Percentiles rank a stretch among this genome's conserved stretches.
These are phyloP conservation scores for Chaetoscypha palmicola DNA, from an alignment of 2,329 filamentous ascomycete species.

Conservation along the genomic window DNA sequence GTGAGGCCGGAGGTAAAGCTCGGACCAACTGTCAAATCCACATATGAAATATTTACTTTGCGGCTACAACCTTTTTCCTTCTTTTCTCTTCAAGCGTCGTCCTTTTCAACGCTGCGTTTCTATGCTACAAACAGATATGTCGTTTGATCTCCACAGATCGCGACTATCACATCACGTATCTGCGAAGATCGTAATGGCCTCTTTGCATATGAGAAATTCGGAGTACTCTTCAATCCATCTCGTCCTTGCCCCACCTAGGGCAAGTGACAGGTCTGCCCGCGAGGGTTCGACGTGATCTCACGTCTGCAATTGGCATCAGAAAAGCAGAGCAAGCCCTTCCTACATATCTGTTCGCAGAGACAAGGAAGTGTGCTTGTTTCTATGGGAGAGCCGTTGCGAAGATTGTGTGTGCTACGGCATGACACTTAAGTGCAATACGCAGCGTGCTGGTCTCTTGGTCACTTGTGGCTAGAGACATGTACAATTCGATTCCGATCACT, in stretches of 20 bases:
- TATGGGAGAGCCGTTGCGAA: conserved; percentile 92
- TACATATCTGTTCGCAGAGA: conserved; percentile 31
- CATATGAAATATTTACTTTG: no score
- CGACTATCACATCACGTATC: conserved; percentile 23
- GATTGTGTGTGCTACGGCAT: conserved; percentile 63
- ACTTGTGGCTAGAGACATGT: conserved; percentile 22
- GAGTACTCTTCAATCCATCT: conserved; percentile 77
- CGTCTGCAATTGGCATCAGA: conserved; percentile 91
- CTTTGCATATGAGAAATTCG: conserved; percentile 93
- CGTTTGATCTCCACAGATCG: conserved; percentile 26
- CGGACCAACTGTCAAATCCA: no score
- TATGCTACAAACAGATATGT: conserved; percentile 74
- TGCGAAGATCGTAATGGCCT: conserved; percentile 13
- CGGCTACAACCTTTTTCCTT: conserved; percentile 10
- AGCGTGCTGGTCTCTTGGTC: conserved; percentile 50
- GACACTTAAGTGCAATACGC: conserved; percentile 96
- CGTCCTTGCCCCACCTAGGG: conserved; percentile 36
- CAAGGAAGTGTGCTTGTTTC: conserved; percentile 43
- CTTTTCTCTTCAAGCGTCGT: conserved; percentile 59
- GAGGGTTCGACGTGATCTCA: conserved; percentile 77
- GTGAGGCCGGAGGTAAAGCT: no score
- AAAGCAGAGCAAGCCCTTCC: conserved; percentile 56
- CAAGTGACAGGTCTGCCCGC: conserved; percentile 60
- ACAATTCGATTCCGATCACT: conserved; percentile 37
- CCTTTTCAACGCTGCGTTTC: conserved; percentile 92